These are phyloP conservation scores for Solanum boliviense DNA, from an alignment of 257 asterid species.

Conservation along the genomic window DNA sequence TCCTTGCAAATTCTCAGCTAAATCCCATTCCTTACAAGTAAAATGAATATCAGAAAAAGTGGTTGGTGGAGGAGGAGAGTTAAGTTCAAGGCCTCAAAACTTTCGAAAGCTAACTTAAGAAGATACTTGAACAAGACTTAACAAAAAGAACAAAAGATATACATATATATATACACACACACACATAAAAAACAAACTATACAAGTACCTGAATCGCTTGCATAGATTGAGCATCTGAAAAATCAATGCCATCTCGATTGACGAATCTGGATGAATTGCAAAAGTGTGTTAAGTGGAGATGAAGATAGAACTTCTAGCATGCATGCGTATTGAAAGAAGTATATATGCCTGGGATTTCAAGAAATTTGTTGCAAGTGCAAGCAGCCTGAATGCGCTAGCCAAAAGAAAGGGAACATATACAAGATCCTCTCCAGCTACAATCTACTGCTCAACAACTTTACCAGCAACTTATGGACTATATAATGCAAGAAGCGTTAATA, in stretches of 20 bases:
- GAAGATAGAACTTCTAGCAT: not conserved
- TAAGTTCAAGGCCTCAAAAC: not conserved
- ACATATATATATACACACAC: not conserved
- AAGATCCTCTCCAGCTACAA: not conserved
- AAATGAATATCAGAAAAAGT: conserved; percentile 3
- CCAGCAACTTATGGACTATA: conserved; percentile 4
- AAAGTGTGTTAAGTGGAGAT: conserved; percentile 1
- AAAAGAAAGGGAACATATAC: not conserved
- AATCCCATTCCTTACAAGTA: conserved; percentile 82
- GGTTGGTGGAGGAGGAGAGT: not conserved
- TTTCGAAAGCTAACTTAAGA: not conserved
- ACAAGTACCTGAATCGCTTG: conserved; percentile 76
- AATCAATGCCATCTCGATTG: conserved; percentile 91
- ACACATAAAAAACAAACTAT: not conserved
- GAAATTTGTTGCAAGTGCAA: not conserved
- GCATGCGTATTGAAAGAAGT: not conserved
- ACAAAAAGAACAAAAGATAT: not conserved
- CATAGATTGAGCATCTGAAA: conserved; percentile 87
- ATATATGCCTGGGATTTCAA: not conserved
- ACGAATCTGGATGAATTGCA: conserved; percentile 50
- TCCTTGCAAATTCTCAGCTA: conserved; percentile 83
- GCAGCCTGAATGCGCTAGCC: not conserved
- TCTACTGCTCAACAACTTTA: not conserved
- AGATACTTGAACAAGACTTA: not conserved
- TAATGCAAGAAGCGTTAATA: not conserved